A percentile compares a stretch with the other conserved stretches of the same genome.
These are phyloP conservation scores for Cephaloascus fragrans DNA, from an alignment of 805 yeast species.

Conservation along the genomic window DNA sequence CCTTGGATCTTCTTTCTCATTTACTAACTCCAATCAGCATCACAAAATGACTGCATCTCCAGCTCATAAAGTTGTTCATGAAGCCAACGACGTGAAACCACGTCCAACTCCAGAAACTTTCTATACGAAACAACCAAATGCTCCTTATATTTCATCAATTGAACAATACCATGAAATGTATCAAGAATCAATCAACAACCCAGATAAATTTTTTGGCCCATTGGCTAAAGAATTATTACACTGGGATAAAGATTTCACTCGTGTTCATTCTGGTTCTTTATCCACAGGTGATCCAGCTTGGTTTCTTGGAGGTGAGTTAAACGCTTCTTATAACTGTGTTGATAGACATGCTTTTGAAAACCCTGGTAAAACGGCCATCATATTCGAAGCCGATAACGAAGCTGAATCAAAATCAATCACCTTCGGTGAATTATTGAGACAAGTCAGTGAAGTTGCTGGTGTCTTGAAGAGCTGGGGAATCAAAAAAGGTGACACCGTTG, in stretches of 20 bases:
- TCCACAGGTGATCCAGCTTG: slow-evolving; percentile 77
- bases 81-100: slow-evolving; percentile 41
- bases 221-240: slow-evolving; percentile 61
- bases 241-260: slow-evolving; percentile 74
- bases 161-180: slow-evolving; percentile 66
- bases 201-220: slow-evolving; percentile 71
- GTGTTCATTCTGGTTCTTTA: slow-evolving; percentile 56
- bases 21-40: no score
- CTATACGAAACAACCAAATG: slow-evolving; percentile 47
- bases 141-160: slow-evolving; percentile 49
- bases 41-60: slow-evolving; percentile 5
- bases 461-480: slow-evolving; percentile 81
- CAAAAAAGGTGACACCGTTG: slow-evolving; percentile 90
- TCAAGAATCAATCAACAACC: slow-evolving; percentile 67
- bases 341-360: slow-evolving; percentile 88
- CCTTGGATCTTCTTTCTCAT: no score
- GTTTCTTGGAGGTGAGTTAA: slow-evolving; percentile 89
- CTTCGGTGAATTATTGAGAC: slow-evolving; percentile 75
- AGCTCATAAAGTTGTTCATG: slow-evolving; percentile 44
- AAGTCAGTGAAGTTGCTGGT: slow-evolving; percentile 82
- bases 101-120: slow-evolving; percentile 47
- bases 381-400: slow-evolving; percentile 93
- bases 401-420: slow-evolving; percentile 64
- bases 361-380: slow-evolving; percentile 76
- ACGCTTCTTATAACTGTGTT: slow-evolving; percentile 89